Evolutionary conservation across 2,329 filamentous ascomycete species (phyloP).

Genomic region (Botryotinia calthae): DNA sequence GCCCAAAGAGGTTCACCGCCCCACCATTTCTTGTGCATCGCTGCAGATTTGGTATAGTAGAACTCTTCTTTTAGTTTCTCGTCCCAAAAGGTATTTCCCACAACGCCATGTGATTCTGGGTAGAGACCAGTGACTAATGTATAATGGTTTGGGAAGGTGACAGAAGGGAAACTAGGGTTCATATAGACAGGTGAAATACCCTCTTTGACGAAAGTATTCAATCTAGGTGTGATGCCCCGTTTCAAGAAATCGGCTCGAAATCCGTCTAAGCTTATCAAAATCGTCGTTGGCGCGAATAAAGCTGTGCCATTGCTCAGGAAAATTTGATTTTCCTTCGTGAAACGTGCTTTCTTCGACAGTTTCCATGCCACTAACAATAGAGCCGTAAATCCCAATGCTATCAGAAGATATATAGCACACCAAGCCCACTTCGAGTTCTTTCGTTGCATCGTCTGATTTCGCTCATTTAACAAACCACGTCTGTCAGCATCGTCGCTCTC

Average conservation of each 20-base stretch:
- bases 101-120: constrained; percentile 87
- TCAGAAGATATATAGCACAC: constrained; percentile 52
- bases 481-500: constrained; percentile 59
- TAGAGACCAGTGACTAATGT: constrained; percentile 89
- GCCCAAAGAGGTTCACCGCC: constrained; percentile 90
- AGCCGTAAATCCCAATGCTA: constrained; percentile 54
- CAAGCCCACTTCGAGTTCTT: constrained; percentile 53
- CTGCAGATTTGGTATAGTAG: constrained; percentile 74
- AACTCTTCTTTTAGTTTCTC: constrained; percentile 74
- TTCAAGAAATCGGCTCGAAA: constrained; percentile 90
- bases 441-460: constrained; percentile 49
- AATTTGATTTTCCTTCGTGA: constrained; percentile 36
- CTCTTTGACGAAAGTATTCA: constrained; percentile 71
- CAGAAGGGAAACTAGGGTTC: constrained; percentile 89
- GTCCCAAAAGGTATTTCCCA: constrained; percentile 95
- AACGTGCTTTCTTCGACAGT: constrained; percentile 49
- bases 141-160: constrained; percentile 96
- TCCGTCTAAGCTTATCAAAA: constrained; percentile 90
- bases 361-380: constrained; percentile 58
- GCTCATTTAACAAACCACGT: constrained; percentile 47
- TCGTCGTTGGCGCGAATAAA: constrained; percentile 84
- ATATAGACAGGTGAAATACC: constrained; percentile 92
- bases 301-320: constrained; percentile 78
- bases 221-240: constrained; percentile 75
- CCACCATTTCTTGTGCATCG: constrained; percentile 91